Percentiles rank a stretch among this genome's conserved stretches.
Evolutionary conservation across 441 rosid genomes (phyloP).

Genomic region (Bruguiera hainesii): DNA sequence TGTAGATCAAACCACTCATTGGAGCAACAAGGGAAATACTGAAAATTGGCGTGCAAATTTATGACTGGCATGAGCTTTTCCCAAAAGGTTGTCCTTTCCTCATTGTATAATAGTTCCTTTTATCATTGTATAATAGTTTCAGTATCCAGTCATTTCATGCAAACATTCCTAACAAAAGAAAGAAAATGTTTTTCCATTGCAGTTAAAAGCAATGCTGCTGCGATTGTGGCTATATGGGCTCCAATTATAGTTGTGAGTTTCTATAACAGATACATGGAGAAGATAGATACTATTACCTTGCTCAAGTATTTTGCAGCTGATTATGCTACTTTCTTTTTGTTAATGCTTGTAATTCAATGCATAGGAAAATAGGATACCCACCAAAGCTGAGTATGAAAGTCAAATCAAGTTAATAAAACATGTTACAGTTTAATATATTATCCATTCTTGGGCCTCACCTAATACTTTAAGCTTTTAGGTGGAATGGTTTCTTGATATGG

Average conservation of each 20-base stretch:
- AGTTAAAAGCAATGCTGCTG: slow-evolving; percentile 93
- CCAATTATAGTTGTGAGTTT: slow-evolving; percentile 93
- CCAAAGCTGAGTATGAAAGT: too few species aligned
- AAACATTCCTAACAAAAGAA: slow-evolving; percentile 15
- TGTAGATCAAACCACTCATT: slow-evolving; percentile 92
- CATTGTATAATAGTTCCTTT: slow-evolving; percentile 10
- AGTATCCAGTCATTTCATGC: not conserved
- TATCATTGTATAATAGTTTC: slow-evolving; percentile 10
- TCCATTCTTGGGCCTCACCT: too few species aligned
- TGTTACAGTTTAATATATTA: too few species aligned
- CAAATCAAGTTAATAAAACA: too few species aligned
- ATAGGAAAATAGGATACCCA: too few species aligned
- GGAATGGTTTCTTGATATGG: too few species aligned
- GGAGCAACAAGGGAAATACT: slow-evolving; percentile 80
- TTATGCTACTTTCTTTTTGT: not conserved
- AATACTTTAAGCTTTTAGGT: too few species aligned
- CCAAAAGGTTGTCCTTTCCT: slow-evolving; percentile 60
- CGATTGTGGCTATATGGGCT: slow-evolving; percentile 93
- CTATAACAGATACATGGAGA: slow-evolving; percentile 8
- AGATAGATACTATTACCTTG: not conserved
- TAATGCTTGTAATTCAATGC: not conserved
- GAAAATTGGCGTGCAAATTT: slow-evolving; percentile 63
- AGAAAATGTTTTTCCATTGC: slow-evolving; percentile 22
- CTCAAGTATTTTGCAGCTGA: slow-evolving; percentile 5
- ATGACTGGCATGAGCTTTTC: slow-evolving; percentile 91